Evolutionary conservation across 2,329 filamentous ascomycete species (phyloP), one percentile per base, ranked within the genome.

Genomic region (Neodidymelliopsis sp.): DNA sequence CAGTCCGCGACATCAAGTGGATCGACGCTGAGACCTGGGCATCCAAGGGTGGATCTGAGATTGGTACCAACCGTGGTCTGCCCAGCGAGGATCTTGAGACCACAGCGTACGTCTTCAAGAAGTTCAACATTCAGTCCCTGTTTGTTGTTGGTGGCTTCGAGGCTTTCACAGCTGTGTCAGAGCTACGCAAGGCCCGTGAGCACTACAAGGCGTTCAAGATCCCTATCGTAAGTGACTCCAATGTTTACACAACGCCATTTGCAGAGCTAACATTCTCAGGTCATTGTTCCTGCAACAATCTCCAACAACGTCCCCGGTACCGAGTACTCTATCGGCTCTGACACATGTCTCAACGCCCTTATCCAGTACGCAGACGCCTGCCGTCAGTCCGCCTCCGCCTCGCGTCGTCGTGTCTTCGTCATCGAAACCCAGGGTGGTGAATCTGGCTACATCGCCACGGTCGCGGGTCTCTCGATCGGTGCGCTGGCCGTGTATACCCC

Each of bases 291-390:
- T 0, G 94, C 94, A n/a, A 99, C 94, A 8, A 93, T 99, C 62
- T 96, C 91, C 59, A 99, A 99, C 81, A 99, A 99, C 72, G 94
- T 99, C 4, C 94, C 94, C 0, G 94, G 94, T 28, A 96, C 93
- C 0, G 94, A 99, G 75, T 97, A 97, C 78, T 97, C 91, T 1
- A 84, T 99, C 34, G 94, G 94, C 31, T 96, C 91, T 23, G 94
- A 99, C 67, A 99, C 94, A 1, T 97, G 94, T 69, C 79, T 99
- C 55, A 99, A 99, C 76, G 91, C 96, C 45, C 81, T 99, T 28
- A 91, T 97, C 56, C 84, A 88, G 61, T 99, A 97, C 76, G 97
- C 93, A 71, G 94, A 99, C 79, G 93, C 92, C 66, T 97, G 97
- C 75, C 91, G 95, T 74, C 94, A 97, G 74, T 97, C 92, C 2